These are phyloP conservation scores for Elongisporangium anandrum DNA, from an alignment of 352 stramenopile genomes.

Conservation along the genomic window DNA sequence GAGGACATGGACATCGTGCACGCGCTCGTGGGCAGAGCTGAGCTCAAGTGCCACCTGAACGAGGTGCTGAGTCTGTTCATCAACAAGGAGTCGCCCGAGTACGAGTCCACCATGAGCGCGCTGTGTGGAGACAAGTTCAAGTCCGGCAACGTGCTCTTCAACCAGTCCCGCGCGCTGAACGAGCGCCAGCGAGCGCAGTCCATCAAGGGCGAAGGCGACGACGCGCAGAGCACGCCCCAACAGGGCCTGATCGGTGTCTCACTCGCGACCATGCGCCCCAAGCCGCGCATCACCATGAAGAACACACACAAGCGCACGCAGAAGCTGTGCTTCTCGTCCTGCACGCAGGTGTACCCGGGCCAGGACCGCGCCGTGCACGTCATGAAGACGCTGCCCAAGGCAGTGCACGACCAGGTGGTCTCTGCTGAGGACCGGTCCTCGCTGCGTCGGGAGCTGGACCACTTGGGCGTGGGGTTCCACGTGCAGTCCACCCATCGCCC, in stretches of 20 bases:
- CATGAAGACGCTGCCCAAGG: constrained; percentile 58
- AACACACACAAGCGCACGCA: constrained; percentile 35
- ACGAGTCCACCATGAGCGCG: constrained; percentile 41
- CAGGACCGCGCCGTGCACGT: constrained; percentile 50
- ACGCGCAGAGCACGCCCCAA: constrained; percentile 9
- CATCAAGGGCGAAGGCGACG: constrained; percentile 5
- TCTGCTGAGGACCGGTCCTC: constrained; percentile 28
- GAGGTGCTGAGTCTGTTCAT: constrained; percentile 52
- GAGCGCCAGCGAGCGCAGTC: constrained; percentile 21
- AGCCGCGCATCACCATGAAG: constrained; percentile 16
- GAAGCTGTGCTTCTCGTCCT: constrained; percentile 39
- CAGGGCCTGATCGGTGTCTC: constrained; percentile 26
- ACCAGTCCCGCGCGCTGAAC: constrained; percentile 18
- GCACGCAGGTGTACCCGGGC: constrained; percentile 36
- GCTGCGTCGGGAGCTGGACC: constrained; percentile 36
- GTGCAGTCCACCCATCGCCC: constrained; percentile 24
- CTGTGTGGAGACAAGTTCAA: constrained; percentile 43
- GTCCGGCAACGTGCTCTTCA: constrained; percentile 34
- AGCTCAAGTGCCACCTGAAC: constrained; percentile 50
- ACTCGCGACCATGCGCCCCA: constrained; percentile 19
- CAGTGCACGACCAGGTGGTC: constrained; percentile 38
- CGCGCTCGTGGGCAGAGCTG: constrained; percentile 38
- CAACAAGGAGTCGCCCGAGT: constrained; percentile 28
- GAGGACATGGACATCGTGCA: constrained; percentile 34
- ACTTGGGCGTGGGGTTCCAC: constrained; percentile 51